Evolutionary conservation across 1,284 basidiomycete genomes (phyloP), one percentile per base, ranked within the genome.

Genomic region (Moniliella sp.): DNA sequence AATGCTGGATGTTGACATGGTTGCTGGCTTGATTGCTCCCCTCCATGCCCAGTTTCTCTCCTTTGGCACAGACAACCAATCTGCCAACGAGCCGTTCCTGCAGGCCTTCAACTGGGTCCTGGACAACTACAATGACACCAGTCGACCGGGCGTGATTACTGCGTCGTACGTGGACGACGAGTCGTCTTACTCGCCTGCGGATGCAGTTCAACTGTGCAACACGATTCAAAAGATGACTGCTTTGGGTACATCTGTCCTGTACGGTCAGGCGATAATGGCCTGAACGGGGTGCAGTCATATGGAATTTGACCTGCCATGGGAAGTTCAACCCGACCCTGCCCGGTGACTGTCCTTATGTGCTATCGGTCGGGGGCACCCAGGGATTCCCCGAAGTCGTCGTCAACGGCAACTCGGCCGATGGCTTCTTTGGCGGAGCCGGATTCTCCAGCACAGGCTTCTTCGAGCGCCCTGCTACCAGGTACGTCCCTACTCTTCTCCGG

Each of bases 381-480:
- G n/a, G n/a, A n/a, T n/a, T n/a, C n/a, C n/a, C n/a, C n/a, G n/a
- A n/a, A n/a, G n/a, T n/a, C n/a, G n/a, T n/a, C n/a, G n/a, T n/a
- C n/a, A n/a, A n/a, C n/a, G n/a, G n/a, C n/a, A n/a, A n/a, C n/a
- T n/a, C n/a, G n/a, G n/a, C n/a, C n/a, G n/a, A n/a, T n/a, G n/a
- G n/a, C n/a, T n/a, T n/a, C n/a, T n/a, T n/a, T n/a, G n/a, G n/a
- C n/a, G n/a, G n/a, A n/a, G n/a, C n/a, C n/a, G n/a, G n/a, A n/a
- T 76, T 76, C 62, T 75, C 74, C 58, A 15, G 61, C 14, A 65
- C 67, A 5, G 74, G 74, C 1, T 10, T 29, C 0, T 77, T 71
- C 46, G 13, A 15, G 74, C 76, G 54, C 43, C 66, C 2, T 17
- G 35, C 67, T 67, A n/a, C 73, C 76, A 59, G 9, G 67, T 69